Evolutionary conservation across 495 filamentous ascomycete genomes (phyloP), one percentile per base, ranked within the genome.

Genomic region (Trichoderma virens): DNA sequence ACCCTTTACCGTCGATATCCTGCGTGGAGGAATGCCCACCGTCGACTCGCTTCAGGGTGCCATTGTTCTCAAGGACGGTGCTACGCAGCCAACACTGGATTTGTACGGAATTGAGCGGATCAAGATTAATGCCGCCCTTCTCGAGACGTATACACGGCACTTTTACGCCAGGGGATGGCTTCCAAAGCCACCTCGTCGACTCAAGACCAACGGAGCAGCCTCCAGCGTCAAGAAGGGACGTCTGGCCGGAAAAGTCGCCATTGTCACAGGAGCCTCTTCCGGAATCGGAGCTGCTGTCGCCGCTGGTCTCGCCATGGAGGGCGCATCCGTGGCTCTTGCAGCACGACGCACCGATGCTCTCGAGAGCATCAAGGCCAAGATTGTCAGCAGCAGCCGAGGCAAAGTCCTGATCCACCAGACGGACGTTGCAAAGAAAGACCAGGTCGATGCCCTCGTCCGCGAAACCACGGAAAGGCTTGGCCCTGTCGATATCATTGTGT

Each of bases 161-260:
- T 90, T 87, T 82, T 90, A 83, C 67, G 86, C 85, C 28, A 74
- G 87, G 69, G 87, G 86, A 31, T 90, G 87, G 87, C 74, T 90
- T 9, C 76, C 82, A 13, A 72, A 74, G 16, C 76, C 84, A 38
- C 86, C 85, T 1, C 74, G 74, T 11, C 75, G 75, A 4, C 74
- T 75, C 27, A 62, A 76, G 31, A 69, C 74, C 16, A 76, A 74
- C 31, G 72, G 74, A 20, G 23, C 38, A 30, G 23, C 35, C 8
- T 16, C 32, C 23, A 7, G 35, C n/a, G 38, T 14, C 5, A 73
- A 74, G 54, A 78, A 75, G 64, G 84, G 84, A 0, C 72, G 73
- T 11, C 72, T 89, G 13, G 78, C 74, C 60, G 86, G 86, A 9
- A 76, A 78, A 2, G 78, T 84, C 0, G 82, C 80, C 30, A 73